Evolutionary conservation across 23 red algal genomes (phyloP).

Genomic region (Gracilaria vermiculophylla): DNA sequence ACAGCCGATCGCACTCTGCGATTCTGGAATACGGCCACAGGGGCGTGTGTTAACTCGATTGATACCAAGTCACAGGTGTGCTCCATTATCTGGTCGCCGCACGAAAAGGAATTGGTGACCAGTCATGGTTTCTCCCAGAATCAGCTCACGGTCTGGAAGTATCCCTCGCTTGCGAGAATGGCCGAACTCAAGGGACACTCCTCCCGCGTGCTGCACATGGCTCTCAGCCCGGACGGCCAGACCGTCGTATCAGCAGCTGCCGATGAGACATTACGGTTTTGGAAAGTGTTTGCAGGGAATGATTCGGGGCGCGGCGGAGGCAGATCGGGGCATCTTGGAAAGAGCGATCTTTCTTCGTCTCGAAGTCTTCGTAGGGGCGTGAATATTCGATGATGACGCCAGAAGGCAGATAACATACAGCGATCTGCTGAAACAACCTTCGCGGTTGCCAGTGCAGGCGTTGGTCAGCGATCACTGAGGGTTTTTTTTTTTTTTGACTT

Average conservation of each 20-base stretch:
- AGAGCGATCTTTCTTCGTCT: conserved; percentile 22
- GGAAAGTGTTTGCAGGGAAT: conserved; percentile 84
- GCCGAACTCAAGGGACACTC: conserved; percentile 96
- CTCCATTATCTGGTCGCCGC: conserved; percentile 88
- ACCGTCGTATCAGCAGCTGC: conserved; percentile 94
- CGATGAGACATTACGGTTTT: conserved; percentile 98
- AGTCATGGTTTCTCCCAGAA: conserved; percentile 98
- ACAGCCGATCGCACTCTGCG: conserved; percentile 93
- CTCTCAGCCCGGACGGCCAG: conserved; percentile 92
- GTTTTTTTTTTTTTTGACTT: conserved; percentile 36
- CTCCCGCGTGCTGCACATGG: conserved; percentile 90
- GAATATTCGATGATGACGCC: conserved; percentile 52
- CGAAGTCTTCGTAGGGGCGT: background rate
- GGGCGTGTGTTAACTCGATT: conserved; percentile 88
- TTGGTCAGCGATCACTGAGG: background rate
- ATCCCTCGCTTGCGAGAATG: conserved; percentile 85
- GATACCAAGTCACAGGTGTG: conserved; percentile 99
- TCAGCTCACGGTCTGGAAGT: conserved; percentile 97
- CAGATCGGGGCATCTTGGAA: background rate
- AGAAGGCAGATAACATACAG: too few relatives aligned
- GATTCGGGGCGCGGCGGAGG: conserved; percentile 21
- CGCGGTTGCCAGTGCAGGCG: background rate
- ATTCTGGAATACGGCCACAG: conserved; percentile 92
- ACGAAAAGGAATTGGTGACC: conserved; percentile 94
- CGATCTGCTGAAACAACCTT: too few relatives aligned